Percentiles rank a stretch among this genome's conserved stretches.
Evolutionary conservation across 129 eudicot species (phyloP).

Genomic region (Artemisia annua): DNA sequence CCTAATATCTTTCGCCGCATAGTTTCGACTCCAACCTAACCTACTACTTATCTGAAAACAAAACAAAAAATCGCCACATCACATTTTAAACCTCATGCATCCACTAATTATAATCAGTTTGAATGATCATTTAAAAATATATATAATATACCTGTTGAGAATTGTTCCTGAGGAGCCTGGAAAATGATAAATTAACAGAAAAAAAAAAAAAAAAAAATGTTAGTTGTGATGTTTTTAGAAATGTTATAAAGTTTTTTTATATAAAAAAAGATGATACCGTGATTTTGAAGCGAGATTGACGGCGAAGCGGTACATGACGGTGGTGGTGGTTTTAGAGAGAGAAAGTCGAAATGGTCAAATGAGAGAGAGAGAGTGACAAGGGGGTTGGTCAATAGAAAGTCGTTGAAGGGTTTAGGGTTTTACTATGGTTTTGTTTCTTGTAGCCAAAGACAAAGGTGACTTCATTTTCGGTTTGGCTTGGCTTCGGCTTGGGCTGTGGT

Average conservation of each 20-base stretch:
- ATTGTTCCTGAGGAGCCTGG: background rate
- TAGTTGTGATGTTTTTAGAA: no score
- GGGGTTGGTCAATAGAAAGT: no score
- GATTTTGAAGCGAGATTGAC: conserved; percentile 11
- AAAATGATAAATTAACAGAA: background rate
- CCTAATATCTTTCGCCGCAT: conserved; percentile 78
- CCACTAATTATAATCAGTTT: no score
- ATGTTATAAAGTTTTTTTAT: no score
- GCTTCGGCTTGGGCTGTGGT: no score
- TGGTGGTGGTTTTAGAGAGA: no score
- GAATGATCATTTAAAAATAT: no score
- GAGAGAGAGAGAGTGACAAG: background rate
- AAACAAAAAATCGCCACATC: no score
- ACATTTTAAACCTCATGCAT: no score
- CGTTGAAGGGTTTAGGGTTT: background rate
- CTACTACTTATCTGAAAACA: background rate
- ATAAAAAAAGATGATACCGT: background rate
- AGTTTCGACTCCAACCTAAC: conserved; percentile 39
- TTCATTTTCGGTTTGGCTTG: no score
- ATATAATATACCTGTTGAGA: background rate
- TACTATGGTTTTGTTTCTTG: background rate
- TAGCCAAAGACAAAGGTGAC: no score
- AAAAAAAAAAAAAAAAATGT: no score
- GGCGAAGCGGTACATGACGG: conserved; percentile 4
- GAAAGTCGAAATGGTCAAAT: background rate